These are phyloP conservation scores for Camillea tinctor DNA, from an alignment of 2,329 filamentous ascomycete genomes.

Conservation along the genomic window DNA sequence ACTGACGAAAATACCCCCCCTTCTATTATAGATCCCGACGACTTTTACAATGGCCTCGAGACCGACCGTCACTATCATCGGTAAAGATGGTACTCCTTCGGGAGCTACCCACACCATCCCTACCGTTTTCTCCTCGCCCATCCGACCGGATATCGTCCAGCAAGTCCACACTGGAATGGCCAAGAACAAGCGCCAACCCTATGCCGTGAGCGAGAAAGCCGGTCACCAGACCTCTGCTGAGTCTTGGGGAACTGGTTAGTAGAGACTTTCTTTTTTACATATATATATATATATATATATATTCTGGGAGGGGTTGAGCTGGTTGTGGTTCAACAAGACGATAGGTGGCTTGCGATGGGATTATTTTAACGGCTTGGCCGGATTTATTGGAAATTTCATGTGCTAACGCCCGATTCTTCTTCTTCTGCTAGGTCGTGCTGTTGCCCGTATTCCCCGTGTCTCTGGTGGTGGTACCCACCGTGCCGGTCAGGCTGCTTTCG, in stretches of 20 bases:
- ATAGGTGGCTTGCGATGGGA: too few relatives aligned
- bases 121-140: constrained; percentile 94
- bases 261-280: constrained; percentile 13
- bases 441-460: constrained; percentile 99
- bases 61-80: constrained; percentile 96
- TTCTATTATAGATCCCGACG: constrained; percentile 21
- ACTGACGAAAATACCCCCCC: constrained; percentile 21
- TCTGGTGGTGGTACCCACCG: constrained; percentile 99
- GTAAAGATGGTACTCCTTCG: constrained; percentile 90
- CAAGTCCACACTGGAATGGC: constrained; percentile 98
- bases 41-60: constrained; percentile 79
- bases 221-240: constrained; percentile 99
- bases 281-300: too few relatives aligned
- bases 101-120: constrained; percentile 89
- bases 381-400: not conserved
- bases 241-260: constrained; percentile 99
- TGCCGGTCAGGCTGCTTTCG: constrained; percentile 99
- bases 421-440: constrained; percentile 97
- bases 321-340: not conserved
- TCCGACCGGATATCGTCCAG: constrained; percentile 99
- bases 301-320: not conserved
- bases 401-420: constrained; percentile 1
- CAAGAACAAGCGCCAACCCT: constrained; percentile 99
- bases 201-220: constrained; percentile 99
- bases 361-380: too few relatives aligned